Conservation (phyloP, 768 basidiomycete genomes). For the Termitomyces heimii region DNA sequence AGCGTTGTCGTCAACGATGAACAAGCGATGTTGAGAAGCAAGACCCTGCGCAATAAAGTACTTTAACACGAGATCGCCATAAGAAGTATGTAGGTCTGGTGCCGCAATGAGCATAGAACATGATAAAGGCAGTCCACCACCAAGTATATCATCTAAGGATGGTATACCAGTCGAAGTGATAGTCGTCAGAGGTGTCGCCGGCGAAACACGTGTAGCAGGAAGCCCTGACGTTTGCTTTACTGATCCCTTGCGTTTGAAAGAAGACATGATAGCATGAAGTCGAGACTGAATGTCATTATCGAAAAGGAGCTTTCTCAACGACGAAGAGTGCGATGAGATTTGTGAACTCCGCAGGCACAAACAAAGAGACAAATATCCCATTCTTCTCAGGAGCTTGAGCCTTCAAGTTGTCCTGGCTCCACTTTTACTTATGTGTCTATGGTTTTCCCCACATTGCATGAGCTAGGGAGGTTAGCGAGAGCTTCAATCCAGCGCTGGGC, state of each 20-base stretch:
- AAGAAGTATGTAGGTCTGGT: slow-evolving; percentile 84
- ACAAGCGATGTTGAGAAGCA: slow-evolving; percentile 59
- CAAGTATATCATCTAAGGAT: slow-evolving; percentile 92
- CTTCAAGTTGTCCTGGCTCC: neutral
- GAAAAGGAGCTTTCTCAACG: neutral
- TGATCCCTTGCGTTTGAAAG: slow-evolving; percentile 67
- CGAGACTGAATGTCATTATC: neutral
- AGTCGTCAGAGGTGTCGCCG: slow-evolving; percentile 47
- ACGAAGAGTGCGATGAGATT: neutral
- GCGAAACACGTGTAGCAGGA: slow-evolving; percentile 52
- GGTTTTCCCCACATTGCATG: neutral
- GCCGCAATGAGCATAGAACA: slow-evolving; percentile 68
- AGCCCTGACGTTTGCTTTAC: slow-evolving; percentile 36
- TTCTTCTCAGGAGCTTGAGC: neutral
- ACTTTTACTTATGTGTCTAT: slow-evolving; percentile 4
- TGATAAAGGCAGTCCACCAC: slow-evolving; percentile 84
- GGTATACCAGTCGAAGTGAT: slow-evolving; percentile 85
- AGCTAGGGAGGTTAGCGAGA: neutral
- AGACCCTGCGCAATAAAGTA: slow-evolving; percentile 91
- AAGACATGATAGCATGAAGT: slow-evolving; percentile 46
- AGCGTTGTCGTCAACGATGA: slow-evolving; percentile 58
- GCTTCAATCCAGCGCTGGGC: neutral
- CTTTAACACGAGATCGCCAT: slow-evolving; percentile 78
- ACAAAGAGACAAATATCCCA: neutral
- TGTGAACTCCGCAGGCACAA: neutral